Evolutionary conservation across 257 asterid genomes (phyloP).

Genomic region (Cordia subcordata): DNA sequence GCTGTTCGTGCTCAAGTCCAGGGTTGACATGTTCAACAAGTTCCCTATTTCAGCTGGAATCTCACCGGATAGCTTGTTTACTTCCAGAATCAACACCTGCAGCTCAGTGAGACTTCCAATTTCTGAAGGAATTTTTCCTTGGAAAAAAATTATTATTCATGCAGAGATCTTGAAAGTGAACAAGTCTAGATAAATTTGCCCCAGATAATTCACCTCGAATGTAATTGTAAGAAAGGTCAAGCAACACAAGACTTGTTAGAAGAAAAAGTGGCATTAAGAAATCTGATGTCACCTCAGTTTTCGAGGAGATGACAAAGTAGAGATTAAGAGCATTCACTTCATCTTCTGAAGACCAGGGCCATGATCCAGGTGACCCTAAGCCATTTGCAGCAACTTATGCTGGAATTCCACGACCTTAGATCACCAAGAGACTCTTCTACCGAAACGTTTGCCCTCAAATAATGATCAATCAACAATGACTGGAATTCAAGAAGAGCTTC

Average conservation of each 20-base stretch:
- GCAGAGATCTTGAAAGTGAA: slow-evolving; percentile 24
- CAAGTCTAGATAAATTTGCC: slow-evolving; percentile 16
- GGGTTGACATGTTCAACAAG: slow-evolving; percentile 15
- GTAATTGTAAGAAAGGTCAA: slow-evolving; percentile 24
- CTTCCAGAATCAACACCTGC: too few species aligned
- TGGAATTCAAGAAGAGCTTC: slow-evolving; percentile 6
- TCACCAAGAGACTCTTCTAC: neutral
- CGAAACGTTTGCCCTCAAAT: neutral
- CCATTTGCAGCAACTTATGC: slow-evolving; percentile 26
- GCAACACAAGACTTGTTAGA: slow-evolving; percentile 18
- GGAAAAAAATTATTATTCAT: slow-evolving; percentile 17
- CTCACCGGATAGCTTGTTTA: too few species aligned
- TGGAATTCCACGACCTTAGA: slow-evolving; percentile 22
- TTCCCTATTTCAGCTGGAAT: slow-evolving; percentile 27
- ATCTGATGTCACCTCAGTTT: slow-evolving; percentile 7
- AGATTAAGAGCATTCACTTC: slow-evolving; percentile 11
- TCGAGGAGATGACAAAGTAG: slow-evolving; percentile 1
- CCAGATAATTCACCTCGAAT: slow-evolving; percentile 25
- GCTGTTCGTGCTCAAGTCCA: slow-evolving; percentile 16
- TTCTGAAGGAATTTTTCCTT: too few species aligned
- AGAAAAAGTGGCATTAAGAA: slow-evolving; percentile 25
- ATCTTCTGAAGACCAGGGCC: neutral
- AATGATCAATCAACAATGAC: neutral
- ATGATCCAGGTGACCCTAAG: slow-evolving; percentile 17
- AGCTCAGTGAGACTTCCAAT: too few species aligned